phyloP scores from a whole-genome alignment of 1,139 yeast species.

The Yamadazyma spencermartinsiae region DNA sequence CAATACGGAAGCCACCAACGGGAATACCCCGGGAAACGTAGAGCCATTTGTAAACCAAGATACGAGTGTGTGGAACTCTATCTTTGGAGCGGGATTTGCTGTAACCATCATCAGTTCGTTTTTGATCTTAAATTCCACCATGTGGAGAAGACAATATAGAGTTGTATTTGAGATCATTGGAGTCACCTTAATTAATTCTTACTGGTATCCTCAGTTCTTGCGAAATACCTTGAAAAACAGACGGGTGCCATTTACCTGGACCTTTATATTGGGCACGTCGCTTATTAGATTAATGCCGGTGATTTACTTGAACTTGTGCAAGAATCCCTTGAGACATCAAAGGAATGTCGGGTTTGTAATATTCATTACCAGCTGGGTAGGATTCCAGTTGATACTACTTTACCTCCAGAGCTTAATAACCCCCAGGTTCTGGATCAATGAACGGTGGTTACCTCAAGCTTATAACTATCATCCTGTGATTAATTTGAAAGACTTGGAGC shows the following conservation, averaged over 20 bases:
- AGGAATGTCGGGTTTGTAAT: slow-evolving; percentile 51
- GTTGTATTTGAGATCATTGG: slow-evolving; percentile 56
- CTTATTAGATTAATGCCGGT: slow-evolving; percentile 64
- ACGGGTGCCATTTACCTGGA: slow-evolving; percentile 66
- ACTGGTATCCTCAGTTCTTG: slow-evolving; percentile 90
- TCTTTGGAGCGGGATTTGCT: slow-evolving; percentile 65
- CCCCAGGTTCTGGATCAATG: slow-evolving; percentile 82
- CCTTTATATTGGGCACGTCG: slow-evolving; percentile 68
- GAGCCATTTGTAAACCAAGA: slow-evolving; percentile 40
- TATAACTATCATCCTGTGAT: slow-evolving; percentile 79
- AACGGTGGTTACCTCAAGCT: slow-evolving; percentile 69
- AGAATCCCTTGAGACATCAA: slow-evolving; percentile 53
- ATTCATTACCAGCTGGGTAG: slow-evolving; percentile 51
- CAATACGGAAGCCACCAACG: slow-evolving; percentile 10
- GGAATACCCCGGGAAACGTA: slow-evolving; percentile 6
- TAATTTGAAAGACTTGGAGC: slow-evolving; percentile 60
- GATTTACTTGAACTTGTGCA: slow-evolving; percentile 53
- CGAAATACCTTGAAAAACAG: slow-evolving; percentile 76
- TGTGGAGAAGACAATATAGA: slow-evolving; percentile 66
- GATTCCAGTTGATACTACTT: slow-evolving; percentile 55
- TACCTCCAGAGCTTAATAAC: slow-evolving; percentile 68
- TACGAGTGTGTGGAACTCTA: slow-evolving; percentile 55
- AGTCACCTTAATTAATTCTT: slow-evolving; percentile 58
- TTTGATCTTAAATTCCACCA: slow-evolving; percentile 53
- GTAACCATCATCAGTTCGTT: slow-evolving; percentile 60